Evolutionary conservation across 1,284 basidiomycete genomes (phyloP).

Genomic region (Lignosus rhinocerotis): DNA sequence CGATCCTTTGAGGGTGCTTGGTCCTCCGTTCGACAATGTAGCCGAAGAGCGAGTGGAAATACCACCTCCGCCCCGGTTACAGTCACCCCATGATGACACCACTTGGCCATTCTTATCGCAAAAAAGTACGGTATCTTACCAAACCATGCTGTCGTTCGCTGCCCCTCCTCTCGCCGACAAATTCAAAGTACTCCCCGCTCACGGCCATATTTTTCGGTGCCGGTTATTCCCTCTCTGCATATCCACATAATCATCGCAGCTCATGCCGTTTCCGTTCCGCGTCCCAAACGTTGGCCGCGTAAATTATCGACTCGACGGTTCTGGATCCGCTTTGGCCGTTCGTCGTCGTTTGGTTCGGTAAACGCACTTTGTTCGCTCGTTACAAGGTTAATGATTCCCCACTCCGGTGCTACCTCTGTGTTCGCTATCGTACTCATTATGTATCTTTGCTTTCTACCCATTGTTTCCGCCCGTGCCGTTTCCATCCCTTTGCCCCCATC

Average conservation of each 20-base stretch:
- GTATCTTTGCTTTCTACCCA: slow-evolving; percentile 1
- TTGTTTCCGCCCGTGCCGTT: background rate
- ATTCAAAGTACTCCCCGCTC: background rate
- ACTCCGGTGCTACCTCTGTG: slow-evolving; percentile 3
- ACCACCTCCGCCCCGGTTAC: background rate
- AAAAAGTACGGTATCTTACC: slow-evolving; percentile 16
- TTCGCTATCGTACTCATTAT: slow-evolving; percentile 11
- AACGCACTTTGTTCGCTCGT: slow-evolving; percentile 2
- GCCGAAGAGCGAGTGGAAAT: background rate
- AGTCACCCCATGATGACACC: background rate
- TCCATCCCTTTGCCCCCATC: slow-evolving; percentile 18
- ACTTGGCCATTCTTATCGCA: background rate
- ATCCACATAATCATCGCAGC: background rate
- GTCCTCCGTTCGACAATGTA: background rate
- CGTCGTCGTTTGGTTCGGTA: slow-evolving; percentile 20
- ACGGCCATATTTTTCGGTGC: slow-evolving; percentile 24
- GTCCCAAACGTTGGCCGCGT: slow-evolving; percentile 5
- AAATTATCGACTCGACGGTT: slow-evolving; percentile 22
- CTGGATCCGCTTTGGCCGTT: slow-evolving; percentile 11
- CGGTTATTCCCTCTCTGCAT: background rate
- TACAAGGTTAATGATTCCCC: background rate
- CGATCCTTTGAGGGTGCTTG: background rate
- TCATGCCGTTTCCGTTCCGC: slow-evolving; percentile 7
- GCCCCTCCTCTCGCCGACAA: background rate
- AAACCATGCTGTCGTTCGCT: background rate